Evolutionary conservation across 2,329 filamentous ascomycete genomes (phyloP), one percentile per base, ranked within the genome.

Genomic region (Thyridium curvatum): DNA sequence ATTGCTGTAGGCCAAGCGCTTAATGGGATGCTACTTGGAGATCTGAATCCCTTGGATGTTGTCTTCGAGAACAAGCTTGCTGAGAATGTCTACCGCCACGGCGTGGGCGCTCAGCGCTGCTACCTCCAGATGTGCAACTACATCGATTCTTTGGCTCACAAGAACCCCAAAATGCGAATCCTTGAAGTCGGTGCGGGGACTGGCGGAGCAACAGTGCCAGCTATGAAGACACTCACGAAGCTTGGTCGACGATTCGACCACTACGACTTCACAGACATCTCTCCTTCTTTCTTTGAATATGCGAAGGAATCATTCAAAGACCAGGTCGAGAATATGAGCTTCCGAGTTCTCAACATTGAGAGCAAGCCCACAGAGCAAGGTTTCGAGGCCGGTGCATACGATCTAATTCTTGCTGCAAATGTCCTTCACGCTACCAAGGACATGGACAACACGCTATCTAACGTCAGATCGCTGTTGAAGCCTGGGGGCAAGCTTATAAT

Each of bases 401-500:
- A 68, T 38, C 37, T 68, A 6, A 44, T 66, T 4, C 47, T 68
- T 38, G 64, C 62, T 1, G 55, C 56, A 12, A 54, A 64, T 29
- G 61, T 64, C 1, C 46, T 68, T 4, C 59, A 65, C 32, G 59
- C 60, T 2, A 64, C 61, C 2, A 32, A 44, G 37, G 44, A 34
- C 5, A 44, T 64, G 36, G 34, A 53, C 34, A 17, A 52, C 21
- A 54, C 57, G 16, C 38, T 60, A 53, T 16, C 40, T 6, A 57
- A 64, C 39, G 52, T 59, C 3, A 53, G 61, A 18, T 49, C 45
- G 12, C 44, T 68, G 8, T 41, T 65, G 1, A 59, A 56, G 13
- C 60, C 66, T 0, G 64, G 59, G 3, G 69, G 69, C 0, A 59
- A 61, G 35, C 50, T 74, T 18, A 49, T 56, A 12, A 49, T 55